A percentile compares a stretch with the other conserved stretches of the same genome.
phyloP scores from a whole-genome alignment of 1,284 basidiomycete genomes.

The Ganoderma meredithae region DNA sequence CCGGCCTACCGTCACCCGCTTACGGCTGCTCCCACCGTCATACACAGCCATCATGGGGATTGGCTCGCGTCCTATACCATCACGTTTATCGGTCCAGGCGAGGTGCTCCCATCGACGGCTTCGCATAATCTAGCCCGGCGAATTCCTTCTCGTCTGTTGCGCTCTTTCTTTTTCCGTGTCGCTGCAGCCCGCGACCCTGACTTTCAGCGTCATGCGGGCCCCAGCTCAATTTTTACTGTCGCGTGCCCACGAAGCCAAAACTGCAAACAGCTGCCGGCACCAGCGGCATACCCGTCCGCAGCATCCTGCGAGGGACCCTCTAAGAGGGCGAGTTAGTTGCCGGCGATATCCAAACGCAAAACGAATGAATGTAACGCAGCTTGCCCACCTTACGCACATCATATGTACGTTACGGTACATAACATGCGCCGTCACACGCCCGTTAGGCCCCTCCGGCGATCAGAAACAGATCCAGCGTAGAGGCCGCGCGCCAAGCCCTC shows the following conservation, averaged over 20 bases:
- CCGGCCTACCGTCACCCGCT: neutral
- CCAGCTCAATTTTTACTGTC: conserved; percentile 2
- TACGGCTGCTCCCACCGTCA: neutral
- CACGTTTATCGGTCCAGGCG: neutral
- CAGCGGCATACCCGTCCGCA: neutral
- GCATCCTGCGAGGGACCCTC: neutral
- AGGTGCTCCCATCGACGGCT: neutral
- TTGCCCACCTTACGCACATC: neutral
- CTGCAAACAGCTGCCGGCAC: neutral
- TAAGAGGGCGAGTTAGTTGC: conserved; percentile 5
- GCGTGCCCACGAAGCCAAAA: conserved; percentile 3
- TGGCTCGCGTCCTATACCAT: conserved; percentile 2
- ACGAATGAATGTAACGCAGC: neutral
- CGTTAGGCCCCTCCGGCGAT: neutral
- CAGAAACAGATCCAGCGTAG: neutral
- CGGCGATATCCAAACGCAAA: neutral
- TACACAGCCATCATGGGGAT: neutral
- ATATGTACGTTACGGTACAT: neutral
- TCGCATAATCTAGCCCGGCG: neutral
- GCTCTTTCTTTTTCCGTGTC: neutral
- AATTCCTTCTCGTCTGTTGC: neutral
- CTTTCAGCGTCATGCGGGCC: conserved; percentile 1
- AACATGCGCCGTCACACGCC: neutral
- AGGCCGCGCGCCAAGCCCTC: neutral
- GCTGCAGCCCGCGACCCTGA: conserved; percentile 1